A percentile compares a stretch with the other conserved stretches of the same genome.
Conservation (phyloP, 495 filamentous ascomycete species). For the Aspergillus hancockii region DNA sequence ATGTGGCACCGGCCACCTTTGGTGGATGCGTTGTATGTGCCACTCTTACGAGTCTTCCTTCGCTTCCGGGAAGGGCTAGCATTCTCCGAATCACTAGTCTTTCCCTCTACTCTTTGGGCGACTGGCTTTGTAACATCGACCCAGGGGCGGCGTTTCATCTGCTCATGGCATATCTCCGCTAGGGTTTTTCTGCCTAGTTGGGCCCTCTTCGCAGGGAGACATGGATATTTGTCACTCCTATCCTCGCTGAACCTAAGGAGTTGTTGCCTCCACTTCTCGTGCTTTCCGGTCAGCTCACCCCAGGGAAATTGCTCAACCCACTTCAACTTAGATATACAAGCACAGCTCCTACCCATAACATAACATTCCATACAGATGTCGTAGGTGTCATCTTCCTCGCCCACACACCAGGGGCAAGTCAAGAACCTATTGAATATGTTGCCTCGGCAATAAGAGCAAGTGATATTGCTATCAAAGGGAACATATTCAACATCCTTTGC, state of each 20-base stretch:
- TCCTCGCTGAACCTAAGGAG: constrained; percentile 67
- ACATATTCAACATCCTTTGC: constrained; percentile 70
- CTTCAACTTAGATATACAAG: constrained; percentile 76
- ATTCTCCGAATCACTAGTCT: constrained; percentile 21
- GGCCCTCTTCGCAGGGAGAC: constrained; percentile 63
- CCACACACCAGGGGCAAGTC: constrained; percentile 78
- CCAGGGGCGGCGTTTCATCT: constrained; percentile 71
- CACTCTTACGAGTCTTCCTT: constrained; percentile 43
- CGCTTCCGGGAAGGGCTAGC: constrained; percentile 47
- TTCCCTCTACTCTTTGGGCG: constrained; percentile 13
- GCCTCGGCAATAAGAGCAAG: constrained; percentile 91
- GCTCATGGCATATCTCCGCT: constrained; percentile 87
- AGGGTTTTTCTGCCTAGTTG: constrained; percentile 69
- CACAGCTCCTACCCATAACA: constrained; percentile 87
- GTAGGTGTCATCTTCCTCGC: constrained; percentile 74
- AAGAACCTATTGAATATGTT: constrained; percentile 98
- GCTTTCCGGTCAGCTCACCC: constrained; percentile 71
- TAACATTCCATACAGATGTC: constrained; percentile 98
- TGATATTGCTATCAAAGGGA: constrained; percentile 82
- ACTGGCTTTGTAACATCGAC: constrained; percentile 54
- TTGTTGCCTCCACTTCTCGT: constrained; percentile 79
- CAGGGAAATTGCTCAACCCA: constrained; percentile 95
- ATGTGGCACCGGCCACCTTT: constrained; percentile 70
- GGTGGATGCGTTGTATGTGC: constrained; percentile 37
- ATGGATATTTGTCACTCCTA: constrained; percentile 58